phyloP scores from a whole-genome alignment of 2,329 filamentous ascomycete genomes.

The Fusarium concolor region DNA sequence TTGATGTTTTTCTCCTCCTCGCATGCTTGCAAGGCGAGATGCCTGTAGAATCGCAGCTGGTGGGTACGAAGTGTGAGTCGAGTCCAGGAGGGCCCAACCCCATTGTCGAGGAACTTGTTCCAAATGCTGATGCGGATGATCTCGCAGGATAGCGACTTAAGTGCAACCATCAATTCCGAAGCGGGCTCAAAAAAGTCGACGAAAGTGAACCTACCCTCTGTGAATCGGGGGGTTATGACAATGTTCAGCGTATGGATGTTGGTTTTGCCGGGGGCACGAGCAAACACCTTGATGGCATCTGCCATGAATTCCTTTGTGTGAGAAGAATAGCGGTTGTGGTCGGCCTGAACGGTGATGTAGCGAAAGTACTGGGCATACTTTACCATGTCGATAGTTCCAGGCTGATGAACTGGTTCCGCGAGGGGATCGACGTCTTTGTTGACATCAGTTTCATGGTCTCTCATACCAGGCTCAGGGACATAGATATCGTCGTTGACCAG shows the following conservation, averaged over 20 bases:
- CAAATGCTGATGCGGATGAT: conserved; percentile 53
- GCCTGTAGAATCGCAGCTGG: conserved; percentile 25
- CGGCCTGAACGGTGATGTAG: conserved; percentile 56
- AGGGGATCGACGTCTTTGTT: conserved; percentile 1
- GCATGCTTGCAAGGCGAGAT: conserved; percentile 6
- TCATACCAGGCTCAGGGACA: neutral
- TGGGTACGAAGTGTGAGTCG: conserved; percentile 23
- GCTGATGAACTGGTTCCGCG: conserved; percentile 11
- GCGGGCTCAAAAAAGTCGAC: conserved; percentile 51
- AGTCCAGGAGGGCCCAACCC: neutral
- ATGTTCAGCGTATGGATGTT: conserved; percentile 58
- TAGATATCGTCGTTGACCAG: conserved; percentile 35
- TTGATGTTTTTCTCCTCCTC: neutral
- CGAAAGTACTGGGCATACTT: conserved; percentile 57
- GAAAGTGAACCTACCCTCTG: conserved; percentile 48
- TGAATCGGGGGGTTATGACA: conserved; percentile 51
- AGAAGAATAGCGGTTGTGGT: conserved; percentile 53
- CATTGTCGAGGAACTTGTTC: conserved; percentile 36
- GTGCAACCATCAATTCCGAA: conserved; percentile 47
- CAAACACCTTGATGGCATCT: conserved; percentile 54
- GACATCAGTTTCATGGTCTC: neutral
- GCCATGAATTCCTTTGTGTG: conserved; percentile 49
- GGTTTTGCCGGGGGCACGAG: conserved; percentile 16
- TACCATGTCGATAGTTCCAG: conserved; percentile 48
- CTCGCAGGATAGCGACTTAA: conserved; percentile 52